Evolutionary conservation across 371 early-diverging fungal species (phyloP).

Genomic region (Synchytrium microbalum): DNA sequence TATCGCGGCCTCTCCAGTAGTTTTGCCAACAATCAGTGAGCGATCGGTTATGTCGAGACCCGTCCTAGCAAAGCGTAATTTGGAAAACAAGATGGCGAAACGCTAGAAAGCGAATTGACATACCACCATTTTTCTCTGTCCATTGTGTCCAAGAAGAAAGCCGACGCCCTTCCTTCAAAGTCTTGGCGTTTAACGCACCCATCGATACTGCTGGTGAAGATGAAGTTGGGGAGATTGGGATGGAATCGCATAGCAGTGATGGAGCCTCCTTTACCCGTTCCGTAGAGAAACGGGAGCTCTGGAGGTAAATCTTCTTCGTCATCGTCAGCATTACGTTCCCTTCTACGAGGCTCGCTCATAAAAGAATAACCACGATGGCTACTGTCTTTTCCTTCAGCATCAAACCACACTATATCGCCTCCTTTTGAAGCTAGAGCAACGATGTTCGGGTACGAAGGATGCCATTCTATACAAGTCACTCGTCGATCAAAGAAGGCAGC

Average conservation of each 20-base stretch:
- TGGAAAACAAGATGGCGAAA: no score
- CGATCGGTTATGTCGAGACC: slow-evolving; percentile 7
- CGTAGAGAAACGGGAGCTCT: slow-evolving; percentile 7
- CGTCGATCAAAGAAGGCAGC: slow-evolving; percentile 13
- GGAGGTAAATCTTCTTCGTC: slow-evolving; percentile 6
- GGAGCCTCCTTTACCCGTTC: slow-evolving; percentile 8
- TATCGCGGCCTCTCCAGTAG: slow-evolving; percentile 1
- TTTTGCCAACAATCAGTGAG: slow-evolving; percentile 10
- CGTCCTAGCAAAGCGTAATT: no score
- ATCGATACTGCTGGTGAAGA: slow-evolving; percentile 10
- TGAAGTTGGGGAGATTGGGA: slow-evolving; percentile 10
- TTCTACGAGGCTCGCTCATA: not conserved
- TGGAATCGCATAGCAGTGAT: slow-evolving; percentile 13
- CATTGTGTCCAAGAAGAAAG: slow-evolving; percentile 9
- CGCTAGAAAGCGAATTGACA: no score
- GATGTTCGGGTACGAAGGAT: not conserved
- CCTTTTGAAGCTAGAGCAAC: slow-evolving; percentile 8
- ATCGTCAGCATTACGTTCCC: slow-evolving; percentile 6
- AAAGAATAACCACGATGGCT: slow-evolving; percentile 7
- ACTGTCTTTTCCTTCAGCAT: not conserved
- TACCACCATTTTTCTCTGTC: slow-evolving; percentile 2
- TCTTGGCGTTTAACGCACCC: slow-evolving; percentile 9
- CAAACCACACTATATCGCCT: slow-evolving; percentile 13
- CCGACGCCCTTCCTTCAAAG: slow-evolving; percentile 7
- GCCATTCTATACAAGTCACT: slow-evolving; percentile 12